phyloP scores from a whole-genome alignment of 2,329 filamentous ascomycete genomes.

The Teratosphaeria viscida region DNA sequence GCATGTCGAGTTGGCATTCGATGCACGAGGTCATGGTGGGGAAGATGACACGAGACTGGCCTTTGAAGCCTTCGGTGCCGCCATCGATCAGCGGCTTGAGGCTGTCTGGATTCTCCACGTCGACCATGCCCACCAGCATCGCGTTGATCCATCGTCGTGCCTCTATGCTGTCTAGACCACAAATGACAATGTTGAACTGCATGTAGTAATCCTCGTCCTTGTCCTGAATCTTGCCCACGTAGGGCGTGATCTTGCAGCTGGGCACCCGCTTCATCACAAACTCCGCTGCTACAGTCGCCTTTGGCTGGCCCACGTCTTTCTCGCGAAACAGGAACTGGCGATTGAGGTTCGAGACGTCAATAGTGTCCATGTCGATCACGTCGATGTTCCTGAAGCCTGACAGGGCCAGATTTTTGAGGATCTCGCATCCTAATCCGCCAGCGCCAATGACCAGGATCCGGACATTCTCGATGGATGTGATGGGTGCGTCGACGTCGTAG shows the following conservation, averaged over 20 bases:
- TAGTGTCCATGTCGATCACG: constrained; percentile 99
- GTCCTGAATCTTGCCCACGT: constrained; percentile 92
- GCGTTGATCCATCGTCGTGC: constrained; percentile 98
- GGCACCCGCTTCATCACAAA: constrained; percentile 87
- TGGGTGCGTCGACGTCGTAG: constrained; percentile 37
- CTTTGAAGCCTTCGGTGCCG: constrained; percentile 97
- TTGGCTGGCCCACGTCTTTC: constrained; percentile 81
- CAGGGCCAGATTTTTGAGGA: constrained; percentile 88
- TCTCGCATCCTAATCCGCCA: constrained; percentile 89
- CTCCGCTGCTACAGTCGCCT: constrained; percentile 82
- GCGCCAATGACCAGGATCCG: constrained; percentile 64
- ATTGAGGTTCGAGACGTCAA: constrained; percentile 96
- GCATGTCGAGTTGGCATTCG: constrained; percentile 97
- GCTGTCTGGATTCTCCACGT: constrained; percentile 68
- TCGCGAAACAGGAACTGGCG: constrained; percentile 93
- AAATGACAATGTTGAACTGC: constrained; percentile 90
- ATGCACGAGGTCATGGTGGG: constrained; percentile 92
- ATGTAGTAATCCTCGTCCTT: constrained; percentile 94
- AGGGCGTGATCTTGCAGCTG: constrained; percentile 84
- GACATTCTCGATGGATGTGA: constrained; percentile 52
- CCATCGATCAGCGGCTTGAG: constrained; percentile 93
- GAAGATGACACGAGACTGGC: constrained; percentile 83
- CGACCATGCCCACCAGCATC: constrained; percentile 81
- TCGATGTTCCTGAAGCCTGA: constrained; percentile 96
- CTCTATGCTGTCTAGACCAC: constrained; percentile 92